Percentiles rank a stretch among this genome's conserved stretches.
Evolutionary conservation across 768 basidiomycete genomes (phyloP).

Genomic region (Hygrophoropsis aurantiaca): DNA sequence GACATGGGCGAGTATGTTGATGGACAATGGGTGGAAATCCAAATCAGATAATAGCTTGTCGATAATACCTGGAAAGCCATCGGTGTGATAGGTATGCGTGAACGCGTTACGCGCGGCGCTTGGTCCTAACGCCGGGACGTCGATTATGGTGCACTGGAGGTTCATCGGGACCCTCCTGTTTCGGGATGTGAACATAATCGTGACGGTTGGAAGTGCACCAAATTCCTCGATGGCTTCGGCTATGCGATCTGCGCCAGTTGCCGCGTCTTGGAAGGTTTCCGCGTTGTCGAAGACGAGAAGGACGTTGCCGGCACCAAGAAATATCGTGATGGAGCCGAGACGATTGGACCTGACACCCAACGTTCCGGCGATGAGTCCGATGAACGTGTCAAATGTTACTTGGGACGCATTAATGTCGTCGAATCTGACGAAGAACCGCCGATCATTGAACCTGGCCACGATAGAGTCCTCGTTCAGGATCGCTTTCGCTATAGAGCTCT

Average conservation of each 20-base stretch:
- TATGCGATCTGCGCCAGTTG: too few species aligned
- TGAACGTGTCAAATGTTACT: background rate
- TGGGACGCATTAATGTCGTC: too few species aligned
- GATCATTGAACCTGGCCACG: too few species aligned
- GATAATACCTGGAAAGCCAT: too few species aligned
- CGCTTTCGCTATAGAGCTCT: too few species aligned
- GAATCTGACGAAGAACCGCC: too few species aligned
- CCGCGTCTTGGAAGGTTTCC: background rate
- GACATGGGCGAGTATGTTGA: background rate
- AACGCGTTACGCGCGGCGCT: background rate
- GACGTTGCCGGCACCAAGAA: background rate
- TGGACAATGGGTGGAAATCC: too few species aligned
- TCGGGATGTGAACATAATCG: background rate
- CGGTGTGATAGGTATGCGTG: too few species aligned
- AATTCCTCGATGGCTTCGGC: too few species aligned
- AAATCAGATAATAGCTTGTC: too few species aligned
- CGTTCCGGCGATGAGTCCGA: background rate
- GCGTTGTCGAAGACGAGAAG: conserved; percentile 3
- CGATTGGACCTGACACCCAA: background rate
- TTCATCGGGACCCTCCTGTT: background rate
- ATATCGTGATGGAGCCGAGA: background rate
- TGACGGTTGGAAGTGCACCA: background rate
- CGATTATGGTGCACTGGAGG: background rate
- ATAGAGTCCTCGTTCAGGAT: too few species aligned
- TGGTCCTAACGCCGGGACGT: background rate